Evolutionary conservation across 768 basidiomycete species (phyloP), one percentile per base, ranked within the genome.

Genomic region (Leccinellum albellum): DNA sequence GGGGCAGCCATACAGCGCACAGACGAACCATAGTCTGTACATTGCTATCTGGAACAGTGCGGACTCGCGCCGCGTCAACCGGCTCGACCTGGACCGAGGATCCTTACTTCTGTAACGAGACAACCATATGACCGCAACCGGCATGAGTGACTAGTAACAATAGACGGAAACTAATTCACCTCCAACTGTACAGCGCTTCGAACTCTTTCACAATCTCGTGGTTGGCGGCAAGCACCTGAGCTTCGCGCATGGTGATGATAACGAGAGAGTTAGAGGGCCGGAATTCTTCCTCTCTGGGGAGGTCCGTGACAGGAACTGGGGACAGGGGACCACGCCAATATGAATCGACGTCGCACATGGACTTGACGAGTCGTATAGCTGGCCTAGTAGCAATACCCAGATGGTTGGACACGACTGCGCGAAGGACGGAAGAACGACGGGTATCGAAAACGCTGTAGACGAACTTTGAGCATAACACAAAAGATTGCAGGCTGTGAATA

Each of bases 121-220:
- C 8, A 31, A 10, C 29, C 29, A 10, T 31, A 31, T 3, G 29
- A 31, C 29, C 29, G 5, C 3, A 10, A 31, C 9, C 29, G n/a
- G n/a, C n/a, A 3, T 31, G 29, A 31, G 10, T 3, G 29, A 31
- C 29, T 10, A 10, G 9, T 9, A 12, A 31, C 1, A 31, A 31
- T 3, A 1, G 28, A 8, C 28, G 28, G 28, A 8, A 29, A 31
- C 29, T 31, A 12, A 13, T 17, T 65, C 44, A 66, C 66, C 63
- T 67, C 63, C 56, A 67, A 31, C 65, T 66, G 15, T 58, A 66
- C 1, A 67, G 15, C 2, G 47, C 46, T 12, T 66, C 66, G 4
- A 67, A 15, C 13, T 61, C 54, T 35, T 29, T 44, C 40, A 67
- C 49, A 45, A 61, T 24, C 14, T 50, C 20, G n/a, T 64, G 66